Evolutionary conservation across 1,284 basidiomycete genomes (phyloP).

Genomic region (Afroboletus lepidellus): DNA sequence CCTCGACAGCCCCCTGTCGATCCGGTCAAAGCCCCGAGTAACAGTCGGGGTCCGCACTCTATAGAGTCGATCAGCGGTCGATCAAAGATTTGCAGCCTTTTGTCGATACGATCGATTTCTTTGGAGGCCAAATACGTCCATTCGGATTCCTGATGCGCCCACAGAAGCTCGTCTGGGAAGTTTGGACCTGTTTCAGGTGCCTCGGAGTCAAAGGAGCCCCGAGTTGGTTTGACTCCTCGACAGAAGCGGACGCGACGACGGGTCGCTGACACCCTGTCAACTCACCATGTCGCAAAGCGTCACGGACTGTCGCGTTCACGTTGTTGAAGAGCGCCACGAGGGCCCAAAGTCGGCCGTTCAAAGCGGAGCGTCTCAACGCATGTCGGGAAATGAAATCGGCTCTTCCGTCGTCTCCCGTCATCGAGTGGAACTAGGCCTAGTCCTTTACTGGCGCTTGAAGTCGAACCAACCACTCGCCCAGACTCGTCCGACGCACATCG

Average conservation of each 20-base stretch:
- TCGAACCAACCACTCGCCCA: not conserved
- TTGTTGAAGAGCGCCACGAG: not conserved
- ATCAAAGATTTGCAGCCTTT: conserved; percentile 15
- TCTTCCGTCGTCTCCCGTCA: not conserved
- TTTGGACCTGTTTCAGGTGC: no score
- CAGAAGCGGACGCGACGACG: not conserved
- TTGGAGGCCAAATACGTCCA: not conserved
- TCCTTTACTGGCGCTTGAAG: not conserved
- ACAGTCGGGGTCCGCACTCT: conserved; percentile 3
- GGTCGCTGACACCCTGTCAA: not conserved
- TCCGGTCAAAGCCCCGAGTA: not conserved
- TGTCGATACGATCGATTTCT: not conserved
- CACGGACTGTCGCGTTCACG: not conserved
- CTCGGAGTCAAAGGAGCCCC: not conserved
- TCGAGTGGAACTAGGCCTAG: no score
- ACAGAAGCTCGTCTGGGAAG: not conserved
- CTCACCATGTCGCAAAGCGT: not conserved
- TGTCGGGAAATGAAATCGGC: conserved; percentile 17
- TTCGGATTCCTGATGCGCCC: conserved; percentile 3
- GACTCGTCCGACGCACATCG: not conserved
- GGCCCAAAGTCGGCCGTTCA: conserved; percentile 3
- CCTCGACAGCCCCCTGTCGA: not conserved
- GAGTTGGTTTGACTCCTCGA: not conserved
- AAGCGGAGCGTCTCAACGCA: conserved; percentile 12
- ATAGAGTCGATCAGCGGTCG: conserved; percentile 9